A percentile compares a stretch with the other conserved stretches of the same genome.
phyloP scores from a whole-genome alignment of 2,329 filamentous ascomycete species.

The Hymenoscyphus albidus region DNA sequence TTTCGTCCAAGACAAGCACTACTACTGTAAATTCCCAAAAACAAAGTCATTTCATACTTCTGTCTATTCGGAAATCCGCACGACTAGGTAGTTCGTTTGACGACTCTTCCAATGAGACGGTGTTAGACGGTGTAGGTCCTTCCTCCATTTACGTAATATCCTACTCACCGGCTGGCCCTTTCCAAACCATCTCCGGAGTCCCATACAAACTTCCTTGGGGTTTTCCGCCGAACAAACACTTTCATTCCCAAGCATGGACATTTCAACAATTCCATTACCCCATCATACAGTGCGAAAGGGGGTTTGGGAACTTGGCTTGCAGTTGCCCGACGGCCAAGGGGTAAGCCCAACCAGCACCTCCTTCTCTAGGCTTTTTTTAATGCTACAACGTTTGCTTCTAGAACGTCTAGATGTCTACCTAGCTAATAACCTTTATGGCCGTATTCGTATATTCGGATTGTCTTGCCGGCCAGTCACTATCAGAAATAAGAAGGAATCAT shows the following conservation, averaged over 20 bases:
- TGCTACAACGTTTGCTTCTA: neutral
- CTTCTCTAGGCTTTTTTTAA: neutral
- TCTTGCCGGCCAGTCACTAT: neutral
- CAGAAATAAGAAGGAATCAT: neutral
- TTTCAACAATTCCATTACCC: slow-evolving; percentile 2
- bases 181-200: slow-evolving; percentile 17
- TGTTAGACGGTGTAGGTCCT: no score
- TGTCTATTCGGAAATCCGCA: neutral
- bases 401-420: neutral
- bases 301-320: neutral
- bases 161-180: neutral
- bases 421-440: neutral
- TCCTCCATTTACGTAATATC: slow-evolving; percentile 6
- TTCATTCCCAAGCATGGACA: neutral
- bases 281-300: neutral
- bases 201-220: slow-evolving; percentile 12
- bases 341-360: neutral
- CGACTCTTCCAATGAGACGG: no score
- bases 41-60: neutral
- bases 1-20: neutral
- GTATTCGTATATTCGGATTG: neutral
- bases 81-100: no score
- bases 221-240: slow-evolving; percentile 8
- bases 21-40: neutral
- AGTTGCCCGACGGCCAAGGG: neutral